Conservation (phyloP, 1,284 basidiomycete species). For the Malassezia sp. region DNA sequence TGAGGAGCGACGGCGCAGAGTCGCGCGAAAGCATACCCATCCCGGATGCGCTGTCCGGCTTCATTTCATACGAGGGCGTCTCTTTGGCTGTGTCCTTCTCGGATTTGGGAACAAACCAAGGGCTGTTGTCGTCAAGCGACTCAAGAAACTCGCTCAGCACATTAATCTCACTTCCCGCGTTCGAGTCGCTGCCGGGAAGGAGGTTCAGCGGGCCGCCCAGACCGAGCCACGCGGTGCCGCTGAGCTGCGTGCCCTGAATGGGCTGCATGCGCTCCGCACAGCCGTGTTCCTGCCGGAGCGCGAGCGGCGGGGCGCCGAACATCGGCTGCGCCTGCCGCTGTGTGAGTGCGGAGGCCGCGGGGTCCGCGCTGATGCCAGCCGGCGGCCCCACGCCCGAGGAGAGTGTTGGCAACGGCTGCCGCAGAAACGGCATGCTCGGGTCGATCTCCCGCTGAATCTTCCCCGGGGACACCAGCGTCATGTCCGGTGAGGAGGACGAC, state of each 20-base stretch:
- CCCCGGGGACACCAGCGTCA: neutral
- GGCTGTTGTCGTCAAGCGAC: slow-evolving; percentile 25
- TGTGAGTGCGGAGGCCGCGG: neutral
- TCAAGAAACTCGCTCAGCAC: slow-evolving; percentile 40
- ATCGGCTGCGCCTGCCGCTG: neutral
- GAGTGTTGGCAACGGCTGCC: neutral
- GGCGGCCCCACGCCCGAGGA: too few species aligned
- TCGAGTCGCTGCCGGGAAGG: slow-evolving; percentile 34
- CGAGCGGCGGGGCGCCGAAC: slow-evolving; percentile 1
- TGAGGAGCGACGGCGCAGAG: neutral
- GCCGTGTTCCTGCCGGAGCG: neutral
- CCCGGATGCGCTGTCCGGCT: neutral
- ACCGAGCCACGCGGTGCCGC: slow-evolving; percentile 39
- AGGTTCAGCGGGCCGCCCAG: slow-evolving; percentile 25
- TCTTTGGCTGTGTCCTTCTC: neutral
- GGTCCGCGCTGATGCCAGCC: neutral
- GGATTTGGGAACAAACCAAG: neutral
- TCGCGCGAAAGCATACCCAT: neutral
- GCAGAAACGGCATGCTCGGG: slow-evolving; percentile 1
- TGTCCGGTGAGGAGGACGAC: neutral
- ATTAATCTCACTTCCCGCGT: slow-evolving; percentile 38
- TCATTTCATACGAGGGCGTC: neutral
- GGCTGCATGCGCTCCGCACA: neutral
- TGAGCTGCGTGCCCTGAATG: slow-evolving; percentile 16
- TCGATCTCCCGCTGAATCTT: slow-evolving; percentile 1